A percentile compares a stretch with the other conserved stretches of the same genome.
Evolutionary conservation across 768 basidiomycete genomes (phyloP).

Genomic region (Collybiopsis confluens): DNA sequence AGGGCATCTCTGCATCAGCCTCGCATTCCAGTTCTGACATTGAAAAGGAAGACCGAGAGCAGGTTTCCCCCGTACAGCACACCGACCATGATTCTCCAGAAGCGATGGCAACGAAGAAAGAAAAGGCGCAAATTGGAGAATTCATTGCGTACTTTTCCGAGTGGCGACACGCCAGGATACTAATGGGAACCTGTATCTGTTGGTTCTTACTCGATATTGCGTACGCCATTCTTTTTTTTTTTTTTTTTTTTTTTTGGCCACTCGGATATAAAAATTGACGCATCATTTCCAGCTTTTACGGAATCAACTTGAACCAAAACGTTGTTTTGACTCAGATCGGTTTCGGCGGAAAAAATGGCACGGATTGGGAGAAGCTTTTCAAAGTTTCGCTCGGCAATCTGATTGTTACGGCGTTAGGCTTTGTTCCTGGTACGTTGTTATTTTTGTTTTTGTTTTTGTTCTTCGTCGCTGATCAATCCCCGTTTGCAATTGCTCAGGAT

Average conservation of each 20-base stretch:
- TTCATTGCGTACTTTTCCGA: slow-evolving; percentile 66
- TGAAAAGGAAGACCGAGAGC: slow-evolving; percentile 13
- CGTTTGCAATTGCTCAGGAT: slow-evolving; percentile 35
- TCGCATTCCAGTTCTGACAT: slow-evolving; percentile 3
- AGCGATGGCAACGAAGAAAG: slow-evolving; percentile 13
- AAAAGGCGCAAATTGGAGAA: slow-evolving; percentile 32
- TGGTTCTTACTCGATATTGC: slow-evolving; percentile 81
- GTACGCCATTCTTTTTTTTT: slow-evolving; percentile 35
- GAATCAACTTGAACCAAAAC: slow-evolving; percentile 69
- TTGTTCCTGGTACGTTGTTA: slow-evolving; percentile 68
- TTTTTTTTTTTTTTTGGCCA: not conserved
- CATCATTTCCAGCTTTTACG: slow-evolving; percentile 54
- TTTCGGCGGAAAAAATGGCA: slow-evolving; percentile 52
- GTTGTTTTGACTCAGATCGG: slow-evolving; percentile 75
- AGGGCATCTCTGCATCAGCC: not conserved
- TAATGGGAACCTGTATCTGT: slow-evolving; percentile 62
- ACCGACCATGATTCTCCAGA: slow-evolving; percentile 9
- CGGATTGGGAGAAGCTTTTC: slow-evolving; percentile 63
- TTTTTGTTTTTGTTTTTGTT: no score
- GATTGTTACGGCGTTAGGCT: slow-evolving; percentile 71
- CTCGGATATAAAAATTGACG: not conserved
- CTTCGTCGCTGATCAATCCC: no score
- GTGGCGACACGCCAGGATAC: slow-evolving; percentile 63
- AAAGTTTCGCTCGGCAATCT: slow-evolving; percentile 63
- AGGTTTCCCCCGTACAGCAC: not conserved